Evolutionary conservation across 345 rosid species (phyloP), one percentile per base, ranked within the genome.

Genomic region (Camelina sativa): DNA sequence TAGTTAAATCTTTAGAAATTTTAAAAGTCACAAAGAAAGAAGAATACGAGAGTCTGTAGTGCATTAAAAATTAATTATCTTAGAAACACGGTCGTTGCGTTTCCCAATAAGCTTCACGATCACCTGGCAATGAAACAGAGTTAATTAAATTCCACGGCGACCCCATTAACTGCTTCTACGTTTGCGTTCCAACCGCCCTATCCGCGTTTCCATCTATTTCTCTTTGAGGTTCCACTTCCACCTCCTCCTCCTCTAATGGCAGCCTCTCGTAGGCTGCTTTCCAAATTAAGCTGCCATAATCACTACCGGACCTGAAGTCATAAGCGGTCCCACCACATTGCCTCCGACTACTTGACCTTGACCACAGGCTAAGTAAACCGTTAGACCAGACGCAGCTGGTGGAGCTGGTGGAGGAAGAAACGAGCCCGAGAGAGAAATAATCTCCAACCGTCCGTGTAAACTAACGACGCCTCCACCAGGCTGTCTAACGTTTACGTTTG

Each of bases 201-300:
- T 76, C 8, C 76, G 71, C 44, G 62, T 57, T 28, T 82, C 80
- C 5, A 57, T 60, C 34, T 66, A 72, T 12, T 59, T 59, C 44
- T 87, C 90, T 25, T n/a, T 28, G 32, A 53, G 13, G 34, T 60
- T 59, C 41, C 11, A 9, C 28, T 60, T 59, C 41, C 11, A 9
- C 28, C 28, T 74, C 73, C 38, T 88, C 73, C 44, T 88, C 90
- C 56, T 91, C 97, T 69, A 88, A 59, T 4, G 97, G 94, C 76
- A 91, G 77, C 74, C 89, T 80, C 83, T 88, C 89, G 72, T 89
- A 92, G n/a, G 90, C 89, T n/a, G 97, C 96, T 90, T 90, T 48
- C 94, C 91, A 51, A 92, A 92, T n/a, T 94, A 92, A 65, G 96
- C 96, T 5, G 96, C 96, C 94, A 92, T 90, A 62, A 92, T 76